These are phyloP conservation scores for Vicia villosa DNA, from an alignment of 306 rosid species.

Conservation along the genomic window DNA sequence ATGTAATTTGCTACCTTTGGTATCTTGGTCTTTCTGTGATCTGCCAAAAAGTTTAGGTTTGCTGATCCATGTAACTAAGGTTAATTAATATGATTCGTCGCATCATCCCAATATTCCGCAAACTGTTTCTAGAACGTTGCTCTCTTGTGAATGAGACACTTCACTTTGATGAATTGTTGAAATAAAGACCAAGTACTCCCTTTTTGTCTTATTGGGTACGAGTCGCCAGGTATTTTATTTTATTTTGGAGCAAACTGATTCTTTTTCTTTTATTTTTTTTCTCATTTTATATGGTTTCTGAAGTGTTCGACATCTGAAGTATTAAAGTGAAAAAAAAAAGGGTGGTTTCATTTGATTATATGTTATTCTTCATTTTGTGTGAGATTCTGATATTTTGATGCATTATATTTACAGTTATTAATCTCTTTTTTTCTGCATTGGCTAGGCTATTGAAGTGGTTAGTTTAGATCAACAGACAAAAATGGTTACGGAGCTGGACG, in stretches of 20 bases:
- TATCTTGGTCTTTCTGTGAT: background rate
- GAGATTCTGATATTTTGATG: conserved; percentile 4
- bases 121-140: background rate
- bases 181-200: background rate
- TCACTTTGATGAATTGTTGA: conserved; percentile 8
- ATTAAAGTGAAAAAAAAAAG: background rate
- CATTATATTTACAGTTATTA: background rate
- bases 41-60: background rate
- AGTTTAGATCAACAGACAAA: conserved; percentile 81
- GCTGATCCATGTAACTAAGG: background rate
- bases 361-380: conserved; percentile 8
- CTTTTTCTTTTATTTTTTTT: background rate
- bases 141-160: conserved; percentile 6
- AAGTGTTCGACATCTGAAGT: background rate
- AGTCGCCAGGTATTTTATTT: conserved; percentile 9
- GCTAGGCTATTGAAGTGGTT: conserved; percentile 96
- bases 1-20: background rate
- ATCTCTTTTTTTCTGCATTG: conserved; percentile 14
- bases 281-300: background rate
- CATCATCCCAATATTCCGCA: background rate
- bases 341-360: background rate
- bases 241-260: background rate
- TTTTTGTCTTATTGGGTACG: conserved; percentile 9
- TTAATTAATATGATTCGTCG: conserved; percentile 13
- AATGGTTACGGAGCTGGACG: conserved; percentile 91